Percentiles rank a stretch among this genome's conserved stretches.
Evolutionary conservation across 768 basidiomycete species (phyloP).

Genomic region (Lactarius quietus): DNA sequence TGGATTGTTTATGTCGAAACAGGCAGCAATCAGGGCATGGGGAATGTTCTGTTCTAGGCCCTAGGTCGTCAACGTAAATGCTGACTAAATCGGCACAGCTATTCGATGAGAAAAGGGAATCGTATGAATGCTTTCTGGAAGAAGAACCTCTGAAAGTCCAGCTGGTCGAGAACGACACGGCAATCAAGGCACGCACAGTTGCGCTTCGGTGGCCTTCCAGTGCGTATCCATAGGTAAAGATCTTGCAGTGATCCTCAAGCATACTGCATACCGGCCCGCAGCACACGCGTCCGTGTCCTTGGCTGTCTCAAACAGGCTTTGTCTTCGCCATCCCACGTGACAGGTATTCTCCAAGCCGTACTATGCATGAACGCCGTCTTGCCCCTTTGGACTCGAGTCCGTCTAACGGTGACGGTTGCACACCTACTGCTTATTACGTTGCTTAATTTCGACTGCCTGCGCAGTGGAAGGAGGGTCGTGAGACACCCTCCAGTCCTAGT

Average conservation of each 20-base stretch:
- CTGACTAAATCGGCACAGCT: background rate
- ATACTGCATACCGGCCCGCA: too few relatives aligned
- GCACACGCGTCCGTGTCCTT: slow-evolving; percentile 77
- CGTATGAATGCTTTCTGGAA: too few relatives aligned
- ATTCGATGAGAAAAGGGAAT: too few relatives aligned
- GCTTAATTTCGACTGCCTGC: too few relatives aligned
- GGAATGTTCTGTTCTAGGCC: background rate
- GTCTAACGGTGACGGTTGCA: too few relatives aligned
- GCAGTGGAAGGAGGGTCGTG: too few relatives aligned
- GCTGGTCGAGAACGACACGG: slow-evolving; percentile 30
- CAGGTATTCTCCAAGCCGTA: slow-evolving; percentile 86
- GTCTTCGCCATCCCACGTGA: slow-evolving; percentile 91
- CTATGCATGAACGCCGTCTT: slow-evolving; percentile 38
- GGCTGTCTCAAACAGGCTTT: slow-evolving; percentile 89
- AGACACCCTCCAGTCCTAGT: too few relatives aligned
- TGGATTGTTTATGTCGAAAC: background rate
- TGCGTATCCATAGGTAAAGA: slow-evolving; percentile 54
- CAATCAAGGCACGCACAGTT: slow-evolving; percentile 54
- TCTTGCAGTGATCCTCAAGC: slow-evolving; percentile 53
- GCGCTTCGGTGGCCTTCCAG: background rate
- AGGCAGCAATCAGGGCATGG: too few relatives aligned
- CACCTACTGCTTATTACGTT: too few relatives aligned
- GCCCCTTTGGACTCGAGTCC: too few relatives aligned
- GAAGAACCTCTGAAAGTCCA: too few relatives aligned
- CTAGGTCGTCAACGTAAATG: background rate